Base-by-base conservation (phyloP, 768 basidiomycete genomes). In the Macrolepiota fuliginosa region DNA sequence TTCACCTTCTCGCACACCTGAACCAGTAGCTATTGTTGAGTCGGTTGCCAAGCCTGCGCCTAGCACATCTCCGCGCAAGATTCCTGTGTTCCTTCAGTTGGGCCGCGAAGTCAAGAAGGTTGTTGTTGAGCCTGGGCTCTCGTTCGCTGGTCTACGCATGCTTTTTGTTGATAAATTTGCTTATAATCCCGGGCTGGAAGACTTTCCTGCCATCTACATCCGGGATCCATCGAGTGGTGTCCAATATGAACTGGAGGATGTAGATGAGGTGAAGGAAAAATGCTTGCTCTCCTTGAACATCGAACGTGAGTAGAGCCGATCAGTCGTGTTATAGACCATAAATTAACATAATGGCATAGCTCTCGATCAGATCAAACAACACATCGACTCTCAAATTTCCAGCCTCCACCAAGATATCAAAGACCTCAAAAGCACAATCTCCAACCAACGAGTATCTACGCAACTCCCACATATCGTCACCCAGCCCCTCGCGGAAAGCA, bases 341-440 rank as follows among this genome's bases (percentile, higher is more conserved):
- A 56, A 62, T 58, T 62, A 53, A 63, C 54, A 42, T 15, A 29
- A 24, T 49, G 64, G 49, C 61, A 19, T 67, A 99, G 96, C 94
- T 24, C 87, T 98, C 58, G 96, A 99, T 74, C 96, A 98, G 72
- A 96, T 99, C 73, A 98, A 96, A 72, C 94, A 98, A 69, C 96
- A 99, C 71, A 96, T 99, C 66, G 96, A 99, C 69, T 69, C 86
- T 1, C 95, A 96, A 68, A 96, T 99, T 63, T 87, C 91, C 0
- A 78, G 78, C 0, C 78, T 99, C 17, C 87, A 92, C 32, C 89
- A 90, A 65, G 95, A 98, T 62, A 84, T 98, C 74, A 94, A 94
- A 66, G 96, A 98, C 45, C 83, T 98, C 66, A 89, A 87, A 68
- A 77, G 80, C 2, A 79, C 82, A 2, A 86, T 98, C 39, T 71